Evolutionary conservation across 805 yeast genomes (phyloP).

Genomic region (Ogataea polymorpha): DNA sequence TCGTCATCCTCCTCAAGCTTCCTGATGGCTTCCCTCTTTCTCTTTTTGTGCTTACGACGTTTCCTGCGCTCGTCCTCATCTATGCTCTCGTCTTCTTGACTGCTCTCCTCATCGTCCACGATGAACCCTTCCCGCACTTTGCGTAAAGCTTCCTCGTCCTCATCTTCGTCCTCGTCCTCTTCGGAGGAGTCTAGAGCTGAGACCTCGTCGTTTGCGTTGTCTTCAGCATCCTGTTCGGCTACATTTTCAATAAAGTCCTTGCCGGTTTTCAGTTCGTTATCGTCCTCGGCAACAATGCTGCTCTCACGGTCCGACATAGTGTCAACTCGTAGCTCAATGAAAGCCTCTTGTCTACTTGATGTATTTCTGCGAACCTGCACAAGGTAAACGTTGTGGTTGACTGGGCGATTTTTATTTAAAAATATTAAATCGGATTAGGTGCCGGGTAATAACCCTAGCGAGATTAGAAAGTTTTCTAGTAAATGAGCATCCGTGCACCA

Average conservation of each 20-base stretch:
- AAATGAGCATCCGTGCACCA: background rate
- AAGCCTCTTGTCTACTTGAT: background rate
- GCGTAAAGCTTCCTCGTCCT: constrained; percentile 85
- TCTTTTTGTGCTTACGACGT: constrained; percentile 35
- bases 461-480: too few relatives aligned
- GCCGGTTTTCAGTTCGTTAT: background rate
- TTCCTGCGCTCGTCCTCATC: constrained; percentile 35
- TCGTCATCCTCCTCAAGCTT: constrained; percentile 51
- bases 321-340: background rate
- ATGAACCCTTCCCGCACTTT: constrained; percentile 88
- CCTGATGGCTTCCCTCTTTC: constrained; percentile 35
- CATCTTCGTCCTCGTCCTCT: constrained; percentile 83
- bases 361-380: background rate
- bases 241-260: constrained; percentile 24
- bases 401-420: constrained; percentile 5
- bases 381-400: constrained; percentile 1
- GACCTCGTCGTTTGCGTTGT: constrained; percentile 32
- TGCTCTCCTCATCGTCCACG: constrained; percentile 84
- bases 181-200: constrained; percentile 68
- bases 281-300: constrained; percentile 1
- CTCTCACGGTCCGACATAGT: constrained; percentile 22
- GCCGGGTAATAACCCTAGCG: constrained; percentile 1
- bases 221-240: constrained; percentile 31
- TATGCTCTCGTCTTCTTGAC: constrained; percentile 32
- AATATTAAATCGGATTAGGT: background rate